phyloP scores from a whole-genome alignment of 2,329 filamentous ascomycete species.

The Apiospora malaysiana region DNA sequence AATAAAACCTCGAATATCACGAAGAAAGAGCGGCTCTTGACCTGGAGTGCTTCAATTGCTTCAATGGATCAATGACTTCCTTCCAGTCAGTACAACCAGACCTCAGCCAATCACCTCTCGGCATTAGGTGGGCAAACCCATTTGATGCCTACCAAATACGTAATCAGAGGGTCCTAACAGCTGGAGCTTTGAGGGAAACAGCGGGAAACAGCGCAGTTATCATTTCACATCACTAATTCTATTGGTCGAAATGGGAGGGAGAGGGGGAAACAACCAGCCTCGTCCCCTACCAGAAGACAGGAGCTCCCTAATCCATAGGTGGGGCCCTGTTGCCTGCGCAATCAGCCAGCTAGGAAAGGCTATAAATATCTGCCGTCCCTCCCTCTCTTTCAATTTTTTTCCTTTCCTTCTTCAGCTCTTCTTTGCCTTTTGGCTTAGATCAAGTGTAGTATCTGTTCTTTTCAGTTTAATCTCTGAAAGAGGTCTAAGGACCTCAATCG shows the following conservation, averaged over 20 bases:
- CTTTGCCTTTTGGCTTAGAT: slow-evolving; percentile 48
- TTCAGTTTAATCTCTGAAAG: slow-evolving; percentile 71
- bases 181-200: neutral
- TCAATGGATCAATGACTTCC: no score
- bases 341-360: neutral
- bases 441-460: slow-evolving; percentile 69
- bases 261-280: neutral
- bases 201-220: neutral
- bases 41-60: neutral
- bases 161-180: neutral
- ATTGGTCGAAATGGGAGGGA: slow-evolving; percentile 10
- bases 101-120: neutral
- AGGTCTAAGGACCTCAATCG: slow-evolving; percentile 25
- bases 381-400: slow-evolving; percentile 23
- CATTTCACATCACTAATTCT: neutral
- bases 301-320: neutral
- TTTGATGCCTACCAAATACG: neutral
- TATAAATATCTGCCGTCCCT: slow-evolving; percentile 25
- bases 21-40: neutral
- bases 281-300: neutral
- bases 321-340: slow-evolving; percentile 3
- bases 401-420: slow-evolving; percentile 37
- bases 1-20: neutral
- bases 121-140: neutral
- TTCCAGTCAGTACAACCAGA: no score